phyloP scores from a whole-genome alignment of 805 yeast species.

The Starmera quercuum region DNA sequence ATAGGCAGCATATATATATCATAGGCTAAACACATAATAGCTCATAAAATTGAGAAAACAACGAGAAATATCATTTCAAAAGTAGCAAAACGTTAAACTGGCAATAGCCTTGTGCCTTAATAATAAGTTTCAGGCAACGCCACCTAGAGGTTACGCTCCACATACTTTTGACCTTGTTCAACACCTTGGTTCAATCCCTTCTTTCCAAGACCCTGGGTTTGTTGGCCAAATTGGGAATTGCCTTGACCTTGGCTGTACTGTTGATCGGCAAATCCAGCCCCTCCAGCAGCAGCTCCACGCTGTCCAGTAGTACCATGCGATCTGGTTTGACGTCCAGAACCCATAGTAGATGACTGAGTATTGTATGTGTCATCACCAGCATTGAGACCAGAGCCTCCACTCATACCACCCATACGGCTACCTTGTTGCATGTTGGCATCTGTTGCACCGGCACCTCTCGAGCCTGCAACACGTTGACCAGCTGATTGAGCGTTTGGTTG shows the following conservation, averaged over 20 bases:
- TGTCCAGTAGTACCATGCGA: slow-evolving; percentile 10
- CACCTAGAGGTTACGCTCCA: slow-evolving; percentile 16
- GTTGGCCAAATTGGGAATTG: slow-evolving; percentile 12
- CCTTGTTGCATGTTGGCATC: not conserved
- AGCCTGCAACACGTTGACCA: no score
- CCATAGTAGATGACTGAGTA: not conserved
- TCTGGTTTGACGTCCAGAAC: slow-evolving; percentile 17
- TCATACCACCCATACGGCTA: not conserved
- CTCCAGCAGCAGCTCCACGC: not conserved
- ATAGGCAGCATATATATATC: no score
- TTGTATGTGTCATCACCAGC: slow-evolving; percentile 1
- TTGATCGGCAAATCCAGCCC: no score
- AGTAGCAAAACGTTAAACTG: no score
- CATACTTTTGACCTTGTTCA: slow-evolving; percentile 19
- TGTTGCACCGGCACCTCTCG: not conserved
- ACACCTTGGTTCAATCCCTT: no score
- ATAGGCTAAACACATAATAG: no score
- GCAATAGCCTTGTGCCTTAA: no score
- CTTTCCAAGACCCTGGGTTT: no score
- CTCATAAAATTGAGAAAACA: no score
- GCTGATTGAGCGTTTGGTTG: no score
- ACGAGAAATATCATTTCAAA: no score
- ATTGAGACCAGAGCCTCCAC: not conserved
- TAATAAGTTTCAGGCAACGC: no score
- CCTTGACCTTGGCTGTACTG: slow-evolving; percentile 6